These are phyloP conservation scores for Alternaria hordeiaustralica DNA, from an alignment of 2,329 filamentous ascomycete species.

Conservation along the genomic window DNA sequence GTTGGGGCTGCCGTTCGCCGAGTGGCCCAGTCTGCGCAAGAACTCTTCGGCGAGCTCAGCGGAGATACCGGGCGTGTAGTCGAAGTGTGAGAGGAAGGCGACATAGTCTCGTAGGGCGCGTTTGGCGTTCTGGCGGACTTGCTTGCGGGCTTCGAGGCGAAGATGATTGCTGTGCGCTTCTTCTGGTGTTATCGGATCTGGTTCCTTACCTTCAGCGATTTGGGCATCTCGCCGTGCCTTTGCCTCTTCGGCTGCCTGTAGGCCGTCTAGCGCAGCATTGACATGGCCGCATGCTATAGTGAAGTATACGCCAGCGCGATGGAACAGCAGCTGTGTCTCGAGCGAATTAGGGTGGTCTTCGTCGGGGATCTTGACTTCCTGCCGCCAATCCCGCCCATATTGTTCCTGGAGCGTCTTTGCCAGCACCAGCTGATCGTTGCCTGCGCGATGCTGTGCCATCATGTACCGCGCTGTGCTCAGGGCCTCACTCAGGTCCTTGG, in stretches of 20 bases:
- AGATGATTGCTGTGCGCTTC: slow-evolving; percentile 56
- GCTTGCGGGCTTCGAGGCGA: slow-evolving; percentile 68
- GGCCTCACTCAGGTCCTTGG: slow-evolving; percentile 72
- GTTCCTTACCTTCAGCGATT: slow-evolving; percentile 34
- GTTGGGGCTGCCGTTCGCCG: slow-evolving; percentile 21
- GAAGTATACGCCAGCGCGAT: slow-evolving; percentile 75
- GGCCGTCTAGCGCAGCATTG: slow-evolving; percentile 60
- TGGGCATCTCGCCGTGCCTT: slow-evolving; percentile 32
- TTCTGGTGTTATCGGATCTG: slow-evolving; percentile 48
- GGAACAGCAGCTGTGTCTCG: slow-evolving; percentile 76
- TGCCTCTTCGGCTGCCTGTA: slow-evolving; percentile 49
- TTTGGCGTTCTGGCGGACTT: slow-evolving; percentile 76
- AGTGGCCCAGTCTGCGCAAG: slow-evolving; percentile 35
- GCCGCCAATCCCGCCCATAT: slow-evolving; percentile 55
- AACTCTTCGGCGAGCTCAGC: slow-evolving; percentile 65
- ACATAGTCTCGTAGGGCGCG: slow-evolving; percentile 77
- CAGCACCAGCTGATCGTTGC: slow-evolving; percentile 60
- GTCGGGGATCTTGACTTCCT: slow-evolving; percentile 61
- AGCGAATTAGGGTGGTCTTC: slow-evolving; percentile 76
- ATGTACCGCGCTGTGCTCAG: slow-evolving; percentile 63
- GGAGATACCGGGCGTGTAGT: slow-evolving; percentile 77
- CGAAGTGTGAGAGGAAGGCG: slow-evolving; percentile 73
- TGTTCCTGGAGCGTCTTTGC: slow-evolving; percentile 53
- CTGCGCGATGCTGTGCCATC: slow-evolving; percentile 59
- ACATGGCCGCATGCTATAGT: slow-evolving; percentile 73